These are phyloP conservation scores for Podospora sp. DNA, from an alignment of 495 filamentous ascomycete genomes.

Conservation along the genomic window DNA sequence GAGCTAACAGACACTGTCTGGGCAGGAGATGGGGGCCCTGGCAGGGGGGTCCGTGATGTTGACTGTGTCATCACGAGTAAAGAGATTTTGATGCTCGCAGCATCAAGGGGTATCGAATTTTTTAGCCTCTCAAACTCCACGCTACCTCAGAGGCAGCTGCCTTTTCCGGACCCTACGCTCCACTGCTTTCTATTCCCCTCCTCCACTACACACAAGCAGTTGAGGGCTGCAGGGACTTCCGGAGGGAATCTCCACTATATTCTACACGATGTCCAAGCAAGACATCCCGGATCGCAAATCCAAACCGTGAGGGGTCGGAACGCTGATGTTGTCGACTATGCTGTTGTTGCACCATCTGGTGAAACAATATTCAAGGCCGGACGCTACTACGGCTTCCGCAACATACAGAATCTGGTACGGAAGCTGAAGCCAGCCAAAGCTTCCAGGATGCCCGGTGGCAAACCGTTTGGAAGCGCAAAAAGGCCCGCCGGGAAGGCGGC, in stretches of 20 bases:
- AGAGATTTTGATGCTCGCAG: slow-evolving; percentile 85
- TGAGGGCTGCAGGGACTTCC: slow-evolving; percentile 66
- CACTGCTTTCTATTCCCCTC: slow-evolving; percentile 69
- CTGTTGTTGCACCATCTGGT: slow-evolving; percentile 56
- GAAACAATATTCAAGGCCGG: slow-evolving; percentile 74
- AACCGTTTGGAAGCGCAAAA: slow-evolving; percentile 48
- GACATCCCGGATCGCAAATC: slow-evolving; percentile 68
- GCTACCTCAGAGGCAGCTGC: slow-evolving; percentile 35
- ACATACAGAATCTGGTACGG: slow-evolving; percentile 95
- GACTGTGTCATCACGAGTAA: slow-evolving; percentile 97
- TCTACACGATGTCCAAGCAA: slow-evolving; percentile 68
- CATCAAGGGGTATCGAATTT: slow-evolving; percentile 74
- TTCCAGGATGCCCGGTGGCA: slow-evolving; percentile 77
- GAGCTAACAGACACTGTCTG: slow-evolving; percentile 86
- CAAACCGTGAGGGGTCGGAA: slow-evolving; percentile 77
- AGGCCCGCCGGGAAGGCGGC: slow-evolving; percentile 46
- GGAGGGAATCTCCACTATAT: slow-evolving; percentile 89
- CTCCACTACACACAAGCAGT: slow-evolving; percentile 30
- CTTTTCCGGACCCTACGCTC: slow-evolving; percentile 72
- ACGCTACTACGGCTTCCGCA: slow-evolving; percentile 94
- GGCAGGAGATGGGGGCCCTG: slow-evolving; percentile 49
- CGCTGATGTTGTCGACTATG: slow-evolving; percentile 84
- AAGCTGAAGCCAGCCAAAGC: slow-evolving; percentile 77
- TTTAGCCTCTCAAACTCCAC: slow-evolving; percentile 64
- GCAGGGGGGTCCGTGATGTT: slow-evolving; percentile 75